Evolutionary conservation across 371 early-diverging fungal genomes (phyloP).

Genomic region (Mucor sp.): DNA sequence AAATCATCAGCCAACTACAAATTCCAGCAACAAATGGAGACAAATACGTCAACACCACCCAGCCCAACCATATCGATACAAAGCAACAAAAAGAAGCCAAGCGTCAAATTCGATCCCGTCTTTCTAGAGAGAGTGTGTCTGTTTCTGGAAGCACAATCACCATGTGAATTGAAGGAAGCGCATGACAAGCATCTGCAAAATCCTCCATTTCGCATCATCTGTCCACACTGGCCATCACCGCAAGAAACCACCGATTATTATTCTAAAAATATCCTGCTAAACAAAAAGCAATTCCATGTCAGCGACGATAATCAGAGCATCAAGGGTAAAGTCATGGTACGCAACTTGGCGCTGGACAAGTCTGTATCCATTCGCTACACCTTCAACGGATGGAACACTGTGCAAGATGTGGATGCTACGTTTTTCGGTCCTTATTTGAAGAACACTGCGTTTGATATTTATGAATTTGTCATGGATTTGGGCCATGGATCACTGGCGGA

Average conservation of each 20-base stretch:
- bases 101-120: conserved; percentile 58
- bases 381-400: conserved; percentile 64
- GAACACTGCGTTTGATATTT: conserved; percentile 24
- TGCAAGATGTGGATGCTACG: conserved; percentile 53
- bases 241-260: conserved; percentile 1
- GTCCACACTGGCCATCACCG: conserved; percentile 18
- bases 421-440: conserved; percentile 46
- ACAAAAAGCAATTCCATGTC: conserved; percentile 20
- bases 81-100: conserved; percentile 27
- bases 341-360: conserved; percentile 77
- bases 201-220: conserved; percentile 20
- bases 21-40: not conserved
- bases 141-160: conserved; percentile 50
- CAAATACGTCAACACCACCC: not conserved
- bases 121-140: conserved; percentile 56
- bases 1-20: conserved; percentile 9
- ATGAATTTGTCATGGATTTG: conserved; percentile 26
- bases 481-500: conserved; percentile 16
- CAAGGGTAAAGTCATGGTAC: conserved; percentile 62
- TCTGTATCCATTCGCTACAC: conserved; percentile 65
- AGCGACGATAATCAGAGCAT: conserved; percentile 41
- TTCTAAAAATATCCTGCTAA: conserved; percentile 20
- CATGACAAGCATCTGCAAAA: conserved; percentile 11
- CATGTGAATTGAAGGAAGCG: conserved; percentile 36
- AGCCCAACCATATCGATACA: conserved; percentile 1